Conservation (phyloP, 2,329 filamentous ascomycete species). For the Fusarium sulawesiense region DNA sequence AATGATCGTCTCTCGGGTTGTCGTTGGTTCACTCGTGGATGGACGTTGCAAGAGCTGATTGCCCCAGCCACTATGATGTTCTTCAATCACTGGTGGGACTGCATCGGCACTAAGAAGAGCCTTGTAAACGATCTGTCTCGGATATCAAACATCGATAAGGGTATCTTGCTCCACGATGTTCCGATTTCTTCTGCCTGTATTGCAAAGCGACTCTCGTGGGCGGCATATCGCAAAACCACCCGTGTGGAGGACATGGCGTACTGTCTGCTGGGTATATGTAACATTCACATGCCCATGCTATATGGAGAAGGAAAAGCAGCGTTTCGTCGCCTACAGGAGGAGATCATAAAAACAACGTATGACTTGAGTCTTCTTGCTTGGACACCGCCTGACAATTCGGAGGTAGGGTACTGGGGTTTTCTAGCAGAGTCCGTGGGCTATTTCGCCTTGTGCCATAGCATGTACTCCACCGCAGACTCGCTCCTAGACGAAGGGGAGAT, state of each 20-base stretch:
- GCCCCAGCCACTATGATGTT: background rate
- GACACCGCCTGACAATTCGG: background rate
- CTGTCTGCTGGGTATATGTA: slow-evolving; percentile 10
- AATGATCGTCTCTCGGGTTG: background rate
- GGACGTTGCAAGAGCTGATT: slow-evolving; percentile 17
- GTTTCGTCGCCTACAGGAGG: slow-evolving; percentile 18
- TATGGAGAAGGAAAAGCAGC: slow-evolving; percentile 18
- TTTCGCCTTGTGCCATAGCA: background rate
- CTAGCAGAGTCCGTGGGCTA: background rate
- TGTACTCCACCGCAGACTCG: background rate
- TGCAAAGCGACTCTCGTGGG: slow-evolving; percentile 20
- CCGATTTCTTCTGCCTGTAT: background rate
- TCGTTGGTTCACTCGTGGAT: slow-evolving; percentile 10
- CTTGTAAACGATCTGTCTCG: background rate
- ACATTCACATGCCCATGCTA: slow-evolving; percentile 20
- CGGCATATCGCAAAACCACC: slow-evolving; percentile 2
- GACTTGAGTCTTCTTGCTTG: background rate
- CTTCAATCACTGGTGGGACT: background rate
- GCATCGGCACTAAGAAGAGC: background rate
- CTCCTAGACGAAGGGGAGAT: background rate
- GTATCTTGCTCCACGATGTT: accelerated
- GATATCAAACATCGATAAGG: background rate
- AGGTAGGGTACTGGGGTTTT: background rate
- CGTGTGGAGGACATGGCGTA: slow-evolving; percentile 19
- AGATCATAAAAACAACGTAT: slow-evolving; percentile 10